phyloP scores from a whole-genome alignment of 495 filamentous ascomycete genomes.

The Acidomyces sp. region DNA sequence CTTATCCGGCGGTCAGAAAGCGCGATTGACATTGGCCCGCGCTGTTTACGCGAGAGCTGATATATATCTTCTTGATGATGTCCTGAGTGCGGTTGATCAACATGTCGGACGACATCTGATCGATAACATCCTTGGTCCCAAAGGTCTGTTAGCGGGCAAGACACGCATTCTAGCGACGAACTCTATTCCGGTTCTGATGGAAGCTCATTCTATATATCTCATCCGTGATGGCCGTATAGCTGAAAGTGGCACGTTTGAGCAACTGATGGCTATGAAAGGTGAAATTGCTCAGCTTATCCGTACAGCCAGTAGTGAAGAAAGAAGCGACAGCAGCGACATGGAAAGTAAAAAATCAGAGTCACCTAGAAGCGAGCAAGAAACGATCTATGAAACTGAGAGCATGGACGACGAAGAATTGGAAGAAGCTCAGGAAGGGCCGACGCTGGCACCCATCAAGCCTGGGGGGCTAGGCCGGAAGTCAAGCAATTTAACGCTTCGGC shows the following conservation, averaged over 20 bases:
- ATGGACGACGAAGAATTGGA: conserved; percentile 43
- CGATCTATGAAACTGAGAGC: conserved; percentile 35
- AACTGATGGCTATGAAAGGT: conserved; percentile 86
- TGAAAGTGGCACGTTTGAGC: conserved; percentile 79
- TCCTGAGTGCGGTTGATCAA: conserved; percentile 90
- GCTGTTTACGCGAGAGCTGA: conserved; percentile 97
- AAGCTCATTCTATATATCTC: conserved; percentile 74
- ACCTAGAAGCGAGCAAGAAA: conserved; percentile 36
- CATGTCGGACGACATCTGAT: conserved; percentile 94
- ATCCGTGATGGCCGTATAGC: conserved; percentile 70
- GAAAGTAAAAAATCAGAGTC: conserved; percentile 37
- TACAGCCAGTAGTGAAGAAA: conserved; percentile 52
- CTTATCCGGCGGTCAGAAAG: conserved; percentile 92
- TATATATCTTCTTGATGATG: conserved; percentile 88
- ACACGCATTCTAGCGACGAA: conserved; percentile 93
- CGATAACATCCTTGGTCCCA: conserved; percentile 75
- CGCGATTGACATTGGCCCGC: conserved; percentile 82
- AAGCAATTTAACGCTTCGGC: conserved; percentile 66
- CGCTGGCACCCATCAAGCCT: conserved; percentile 56
- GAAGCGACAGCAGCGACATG: conserved; percentile 32
- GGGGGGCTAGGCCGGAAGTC: conserved; percentile 36
- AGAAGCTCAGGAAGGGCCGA: conserved; percentile 55
- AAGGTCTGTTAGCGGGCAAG: conserved; percentile 71
- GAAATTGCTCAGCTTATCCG: conserved; percentile 77
- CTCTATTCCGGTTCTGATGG: conserved; percentile 79